A percentile compares a stretch with the other conserved stretches of the same genome.
Evolutionary conservation across 768 basidiomycete species (phyloP).

Genomic region (Suillus fuscotomentosus): DNA sequence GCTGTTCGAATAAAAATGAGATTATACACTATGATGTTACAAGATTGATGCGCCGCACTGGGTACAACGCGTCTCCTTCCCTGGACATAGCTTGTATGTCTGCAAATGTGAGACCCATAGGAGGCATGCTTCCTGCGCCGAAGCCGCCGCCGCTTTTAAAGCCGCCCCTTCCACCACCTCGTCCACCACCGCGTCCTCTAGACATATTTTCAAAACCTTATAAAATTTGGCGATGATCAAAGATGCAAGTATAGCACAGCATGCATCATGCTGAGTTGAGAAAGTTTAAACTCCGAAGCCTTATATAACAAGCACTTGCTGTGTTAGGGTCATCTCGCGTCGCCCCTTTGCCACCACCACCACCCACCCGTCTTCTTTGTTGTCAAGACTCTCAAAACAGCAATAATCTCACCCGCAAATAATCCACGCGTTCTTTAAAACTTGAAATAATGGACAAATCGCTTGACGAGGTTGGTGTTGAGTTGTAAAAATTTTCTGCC

Average conservation of each 20-base stretch:
- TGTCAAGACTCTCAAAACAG: not conserved
- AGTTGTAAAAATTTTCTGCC: conserved; percentile 12
- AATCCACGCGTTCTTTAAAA: conserved; percentile 2
- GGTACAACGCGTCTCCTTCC: conserved; percentile 78
- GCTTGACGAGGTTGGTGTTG: conserved; percentile 71
- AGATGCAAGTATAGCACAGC: not conserved
- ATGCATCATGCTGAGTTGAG: conserved; percentile 7
- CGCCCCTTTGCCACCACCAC: conserved; percentile 29
- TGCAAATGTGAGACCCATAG: conserved; percentile 79
- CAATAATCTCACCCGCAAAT: not conserved
- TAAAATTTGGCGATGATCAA: conserved; percentile 2
- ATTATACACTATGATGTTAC: conserved; percentile 16
- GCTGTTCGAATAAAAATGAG: conserved; percentile 40
- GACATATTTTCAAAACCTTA: conserved; percentile 40
- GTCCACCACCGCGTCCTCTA: conserved; percentile 43
- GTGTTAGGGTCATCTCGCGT: conserved; percentile 14
- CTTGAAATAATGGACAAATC: conserved; percentile 66
- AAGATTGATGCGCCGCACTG: conserved; percentile 51
- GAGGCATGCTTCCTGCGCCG: conserved; percentile 44
- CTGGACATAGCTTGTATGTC: conserved; percentile 76
- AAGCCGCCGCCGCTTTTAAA: conserved; percentile 46
- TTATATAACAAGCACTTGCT: conserved; percentile 18
- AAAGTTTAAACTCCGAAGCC: conserved; percentile 23
- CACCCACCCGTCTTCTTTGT: conserved; percentile 16
- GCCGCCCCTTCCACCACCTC: conserved; percentile 58